Evolutionary conservation across 1,284 basidiomycete genomes (phyloP), one percentile per base, ranked within the genome.

Genomic region (Ceratobasidium sp.): DNA sequence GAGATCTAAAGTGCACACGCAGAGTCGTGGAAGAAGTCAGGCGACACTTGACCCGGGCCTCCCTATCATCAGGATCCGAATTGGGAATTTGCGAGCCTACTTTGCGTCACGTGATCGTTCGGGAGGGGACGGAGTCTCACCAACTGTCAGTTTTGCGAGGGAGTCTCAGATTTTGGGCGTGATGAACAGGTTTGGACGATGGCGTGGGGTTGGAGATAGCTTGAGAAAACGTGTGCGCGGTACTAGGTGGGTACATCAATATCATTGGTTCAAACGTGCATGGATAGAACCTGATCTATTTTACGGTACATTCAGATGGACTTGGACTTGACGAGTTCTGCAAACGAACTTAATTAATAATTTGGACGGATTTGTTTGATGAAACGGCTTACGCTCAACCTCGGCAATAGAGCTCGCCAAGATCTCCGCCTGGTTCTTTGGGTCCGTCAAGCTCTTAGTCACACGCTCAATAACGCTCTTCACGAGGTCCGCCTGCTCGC

Each of bases 401-500:
- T 98, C 95, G 67, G 88, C 84, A 75, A 99, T 86, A 76, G 96
- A 94, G 80, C 89, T 89, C 76, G 88, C 82, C 75, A 99, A 87
- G 79, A 99, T 91, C 73, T 98, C 95, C 83, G 90, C 93, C 87
- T 97, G 96, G 73, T 92, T 90, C 87, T 94, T 98, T 80, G 96
- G 93, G 79, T 98, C 95, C 81, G 87, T 86, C 77, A 99, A 84
- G 78, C 87, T 87, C 79, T 91, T 89, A 78, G 94, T 85, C 69
- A 98, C 95, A 82, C 93, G 95, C 77, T 89, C 88, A 78, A 97
- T 92, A 80, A 99, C 91, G 73, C 87, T 84, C 86, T 92, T 91
- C 76, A 95, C 92, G 70, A 99, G 90, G 71, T 94, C 91, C 43
- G 88, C 86, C 88, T 99, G 98, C 86, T 99, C 95, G 79, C 88